Percentiles rank a stretch among this genome's conserved stretches.
phyloP scores from a whole-genome alignment of 1,139 yeast species.

The Candida freyschussii region DNA sequence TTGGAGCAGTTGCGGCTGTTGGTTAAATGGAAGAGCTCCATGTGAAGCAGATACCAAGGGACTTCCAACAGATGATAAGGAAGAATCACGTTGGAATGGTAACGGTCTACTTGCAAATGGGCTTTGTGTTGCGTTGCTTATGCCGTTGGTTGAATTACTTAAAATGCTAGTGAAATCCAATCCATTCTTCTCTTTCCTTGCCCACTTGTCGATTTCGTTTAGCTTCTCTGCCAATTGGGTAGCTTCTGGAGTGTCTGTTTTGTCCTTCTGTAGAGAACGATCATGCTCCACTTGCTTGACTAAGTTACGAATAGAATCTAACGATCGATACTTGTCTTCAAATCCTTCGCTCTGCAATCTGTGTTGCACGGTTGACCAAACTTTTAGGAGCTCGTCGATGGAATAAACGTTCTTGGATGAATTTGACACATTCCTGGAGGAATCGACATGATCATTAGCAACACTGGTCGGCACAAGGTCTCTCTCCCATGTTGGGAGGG shows the following conservation, averaged over 20 bases:
- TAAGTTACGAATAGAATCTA: slow-evolving; percentile 26
- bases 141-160: slow-evolving; percentile 8
- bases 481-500: slow-evolving; percentile 16
- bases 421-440: slow-evolving; percentile 1
- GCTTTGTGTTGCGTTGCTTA: slow-evolving; percentile 14
- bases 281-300: slow-evolving; percentile 30
- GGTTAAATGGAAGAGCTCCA: slow-evolving; percentile 4
- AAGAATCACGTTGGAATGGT: slow-evolving; percentile 7
- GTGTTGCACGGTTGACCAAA: slow-evolving; percentile 45
- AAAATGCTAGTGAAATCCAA: slow-evolving; percentile 23
- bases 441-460: slow-evolving; percentile 4
- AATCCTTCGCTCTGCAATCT: slow-evolving; percentile 25
- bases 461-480: slow-evolving; percentile 7
- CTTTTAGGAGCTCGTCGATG: slow-evolving; percentile 48
- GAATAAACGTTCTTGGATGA: slow-evolving; percentile 31
- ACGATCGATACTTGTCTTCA: slow-evolving; percentile 28
- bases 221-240: slow-evolving; percentile 16
- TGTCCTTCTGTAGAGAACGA: slow-evolving; percentile 28
- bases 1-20: slow-evolving; percentile 13
- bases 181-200: slow-evolving; percentile 20
- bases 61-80: slow-evolving; percentile 8
- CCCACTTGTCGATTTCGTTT: slow-evolving; percentile 21
- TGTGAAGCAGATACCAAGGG: slow-evolving; percentile 5
- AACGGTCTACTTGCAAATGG: slow-evolving; percentile 8
- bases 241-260: slow-evolving; percentile 5